Conservation (phyloP, 2,329 filamentous ascomycete species). For the Fusarium multiceps region DNA sequence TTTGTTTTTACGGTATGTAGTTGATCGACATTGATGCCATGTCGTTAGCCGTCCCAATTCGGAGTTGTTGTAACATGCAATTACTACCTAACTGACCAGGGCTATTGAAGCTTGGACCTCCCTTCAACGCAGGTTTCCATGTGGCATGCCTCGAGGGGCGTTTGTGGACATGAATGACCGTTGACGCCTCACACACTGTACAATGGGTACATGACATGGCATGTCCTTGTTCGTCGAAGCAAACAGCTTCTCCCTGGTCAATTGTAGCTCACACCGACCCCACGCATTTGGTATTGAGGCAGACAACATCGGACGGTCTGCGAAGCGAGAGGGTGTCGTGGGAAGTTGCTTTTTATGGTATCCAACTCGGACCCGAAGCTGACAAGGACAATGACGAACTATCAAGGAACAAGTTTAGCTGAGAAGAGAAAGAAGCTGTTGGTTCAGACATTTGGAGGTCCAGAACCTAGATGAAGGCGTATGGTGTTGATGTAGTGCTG, state of each 20-base stretch:
- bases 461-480: constrained; percentile 2
- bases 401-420: background rate
- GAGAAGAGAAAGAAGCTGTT: background rate
- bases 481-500: constrained; percentile 25
- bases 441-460: constrained; percentile 1
- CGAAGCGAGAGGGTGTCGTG: constrained; percentile 15
- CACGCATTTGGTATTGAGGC: constrained; percentile 20
- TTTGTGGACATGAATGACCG: constrained; percentile 11
- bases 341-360: constrained; percentile 10
- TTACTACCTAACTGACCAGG: background rate
- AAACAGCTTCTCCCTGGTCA: constrained; percentile 25
- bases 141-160: constrained; percentile 15
- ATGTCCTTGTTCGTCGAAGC: constrained; percentile 11
- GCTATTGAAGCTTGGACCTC: constrained; percentile 28
- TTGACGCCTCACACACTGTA: constrained; percentile 39
- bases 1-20: background rate
- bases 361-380: background rate
- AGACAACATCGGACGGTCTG: constrained; percentile 6
- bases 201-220: constrained; percentile 4
- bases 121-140: constrained; percentile 25
- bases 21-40: background rate
- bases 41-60: constrained; percentile 4
- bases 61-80: constrained; percentile 6
- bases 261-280: constrained; percentile 13
- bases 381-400: background rate